These are phyloP conservation scores for Sanghuangporus weigelae DNA, from an alignment of 1,284 basidiomycete species.

Conservation along the genomic window DNA sequence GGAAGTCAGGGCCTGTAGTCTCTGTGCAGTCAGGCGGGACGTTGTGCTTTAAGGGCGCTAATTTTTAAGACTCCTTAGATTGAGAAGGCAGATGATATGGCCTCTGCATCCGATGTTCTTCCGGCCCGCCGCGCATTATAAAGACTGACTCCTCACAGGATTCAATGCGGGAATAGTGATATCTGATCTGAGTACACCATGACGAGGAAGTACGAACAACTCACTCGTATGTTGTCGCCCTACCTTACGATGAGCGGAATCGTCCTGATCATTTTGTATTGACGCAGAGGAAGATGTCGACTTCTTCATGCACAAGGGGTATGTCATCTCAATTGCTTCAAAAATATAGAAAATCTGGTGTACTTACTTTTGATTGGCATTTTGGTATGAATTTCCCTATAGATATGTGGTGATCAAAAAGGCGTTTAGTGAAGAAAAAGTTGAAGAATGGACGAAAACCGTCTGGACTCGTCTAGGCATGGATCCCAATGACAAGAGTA, in stretches of 20 bases:
- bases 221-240: slow-evolving; percentile 7
- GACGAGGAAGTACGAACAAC: slow-evolving; percentile 16
- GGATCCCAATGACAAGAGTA: slow-evolving; percentile 46
- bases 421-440: slow-evolving; percentile 48
- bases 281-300: slow-evolving; percentile 39
- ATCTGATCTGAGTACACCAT: not conserved
- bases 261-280: not conserved
- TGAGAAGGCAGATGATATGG: not conserved
- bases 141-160: not conserved
- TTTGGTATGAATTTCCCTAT: not conserved
- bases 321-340: too few species aligned
- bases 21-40: too few species aligned
- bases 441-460: slow-evolving; percentile 42
- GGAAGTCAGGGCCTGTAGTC: too few species aligned
- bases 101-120: slow-evolving; percentile 1
- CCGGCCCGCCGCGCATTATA: slow-evolving; percentile 1
- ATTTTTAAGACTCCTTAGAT: too few species aligned
- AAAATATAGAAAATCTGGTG: too few species aligned
- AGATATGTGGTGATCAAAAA: slow-evolving; percentile 42
- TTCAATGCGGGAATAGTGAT: not conserved
- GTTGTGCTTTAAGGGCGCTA: too few species aligned
- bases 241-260: not conserved
- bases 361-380: not conserved
- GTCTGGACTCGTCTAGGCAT: slow-evolving; percentile 50
- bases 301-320: slow-evolving; percentile 52